Percentiles rank a stretch among this genome's conserved stretches.
phyloP scores from a whole-genome alignment of 768 basidiomycete species.

The Filobasidium wieringae region DNA sequence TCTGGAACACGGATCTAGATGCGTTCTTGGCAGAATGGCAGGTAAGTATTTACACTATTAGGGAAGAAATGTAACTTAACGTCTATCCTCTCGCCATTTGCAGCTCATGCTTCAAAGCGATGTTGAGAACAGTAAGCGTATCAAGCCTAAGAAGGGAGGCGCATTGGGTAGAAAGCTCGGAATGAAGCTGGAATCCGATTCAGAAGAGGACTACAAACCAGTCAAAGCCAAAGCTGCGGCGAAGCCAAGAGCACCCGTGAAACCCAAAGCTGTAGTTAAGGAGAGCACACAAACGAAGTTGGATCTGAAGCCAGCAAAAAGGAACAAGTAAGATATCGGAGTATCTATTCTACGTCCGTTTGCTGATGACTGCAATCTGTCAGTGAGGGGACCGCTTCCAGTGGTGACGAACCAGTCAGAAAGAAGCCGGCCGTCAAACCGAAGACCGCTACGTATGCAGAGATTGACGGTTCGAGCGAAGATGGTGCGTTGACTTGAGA shows the following conservation, averaged over 20 bases:
- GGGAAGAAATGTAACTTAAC: no score
- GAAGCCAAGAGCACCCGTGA: slow-evolving; percentile 26
- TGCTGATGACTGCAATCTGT: neutral
- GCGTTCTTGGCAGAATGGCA: slow-evolving; percentile 72
- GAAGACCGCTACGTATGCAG: slow-evolving; percentile 17
- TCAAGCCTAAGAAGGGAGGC: slow-evolving; percentile 48
- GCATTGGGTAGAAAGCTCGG: slow-evolving; percentile 41
- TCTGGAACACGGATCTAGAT: slow-evolving; percentile 88
- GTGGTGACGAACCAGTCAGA: neutral
- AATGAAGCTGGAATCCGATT: slow-evolving; percentile 37
- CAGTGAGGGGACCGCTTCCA: neutral
- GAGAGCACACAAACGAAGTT: slow-evolving; percentile 2
- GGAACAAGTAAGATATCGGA: neutral
- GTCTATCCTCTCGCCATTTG: neutral
- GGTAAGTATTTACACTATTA: slow-evolving; percentile 45
- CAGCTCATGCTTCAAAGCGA: slow-evolving; percentile 39
- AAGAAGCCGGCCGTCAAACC: slow-evolving; percentile 19
- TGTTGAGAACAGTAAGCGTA: slow-evolving; percentile 43
- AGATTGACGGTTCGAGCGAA: slow-evolving; percentile 19
- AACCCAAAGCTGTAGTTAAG: slow-evolving; percentile 31
- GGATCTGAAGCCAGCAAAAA: neutral
- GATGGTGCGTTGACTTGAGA: neutral
- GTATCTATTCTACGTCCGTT: no score
- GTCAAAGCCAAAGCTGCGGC: slow-evolving; percentile 41
- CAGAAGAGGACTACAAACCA: slow-evolving; percentile 52